phyloP scores from a whole-genome alignment of 2,329 filamentous ascomycete genomes.

The Byssothecium circinans region DNA sequence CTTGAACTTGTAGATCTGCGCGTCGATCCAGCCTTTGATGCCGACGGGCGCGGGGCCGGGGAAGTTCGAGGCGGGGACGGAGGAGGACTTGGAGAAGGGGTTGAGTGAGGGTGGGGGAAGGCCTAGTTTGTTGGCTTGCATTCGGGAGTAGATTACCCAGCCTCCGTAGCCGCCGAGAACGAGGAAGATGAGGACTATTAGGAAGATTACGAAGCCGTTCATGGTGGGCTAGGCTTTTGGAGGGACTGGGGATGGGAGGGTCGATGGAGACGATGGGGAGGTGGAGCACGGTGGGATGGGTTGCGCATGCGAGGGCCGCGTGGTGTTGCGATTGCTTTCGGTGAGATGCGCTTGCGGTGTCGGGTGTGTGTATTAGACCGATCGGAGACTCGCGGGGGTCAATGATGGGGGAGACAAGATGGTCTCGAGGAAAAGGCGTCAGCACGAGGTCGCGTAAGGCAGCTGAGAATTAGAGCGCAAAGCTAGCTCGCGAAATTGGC shows the following conservation, averaged over 20 bases:
- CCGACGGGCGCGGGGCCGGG: slow-evolving; percentile 62
- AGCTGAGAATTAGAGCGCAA: not conserved
- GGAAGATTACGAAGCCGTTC: slow-evolving; percentile 57
- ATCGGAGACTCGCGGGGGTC: not conserved
- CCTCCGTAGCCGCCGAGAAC: slow-evolving; percentile 65
- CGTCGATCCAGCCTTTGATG: slow-evolving; percentile 71
- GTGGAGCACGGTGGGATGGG: slow-evolving; percentile 5
- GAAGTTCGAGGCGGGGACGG: slow-evolving; percentile 45
- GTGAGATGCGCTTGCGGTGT: no score
- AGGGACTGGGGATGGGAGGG: not conserved
- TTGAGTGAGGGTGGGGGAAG: slow-evolving; percentile 72
- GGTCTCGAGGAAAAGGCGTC: no score
- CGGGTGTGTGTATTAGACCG: not conserved
- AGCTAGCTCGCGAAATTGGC: not conserved
- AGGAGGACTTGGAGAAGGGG: slow-evolving; percentile 60
- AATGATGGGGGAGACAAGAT: not conserved
- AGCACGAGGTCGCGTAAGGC: not conserved
- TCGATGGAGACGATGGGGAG: not conserved
- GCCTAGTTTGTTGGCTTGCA: slow-evolving; percentile 72
- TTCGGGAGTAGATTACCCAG: slow-evolving; percentile 72
- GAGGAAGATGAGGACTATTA: slow-evolving; percentile 69
- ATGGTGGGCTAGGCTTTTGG: slow-evolving; percentile 21
- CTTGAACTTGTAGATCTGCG: slow-evolving; percentile 65
- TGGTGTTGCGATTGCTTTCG: no score
- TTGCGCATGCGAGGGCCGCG: slow-evolving; percentile 11